Evolutionary conservation across 2,329 filamentous ascomycete genomes (phyloP).

Genomic region (Fusarium sp.): DNA sequence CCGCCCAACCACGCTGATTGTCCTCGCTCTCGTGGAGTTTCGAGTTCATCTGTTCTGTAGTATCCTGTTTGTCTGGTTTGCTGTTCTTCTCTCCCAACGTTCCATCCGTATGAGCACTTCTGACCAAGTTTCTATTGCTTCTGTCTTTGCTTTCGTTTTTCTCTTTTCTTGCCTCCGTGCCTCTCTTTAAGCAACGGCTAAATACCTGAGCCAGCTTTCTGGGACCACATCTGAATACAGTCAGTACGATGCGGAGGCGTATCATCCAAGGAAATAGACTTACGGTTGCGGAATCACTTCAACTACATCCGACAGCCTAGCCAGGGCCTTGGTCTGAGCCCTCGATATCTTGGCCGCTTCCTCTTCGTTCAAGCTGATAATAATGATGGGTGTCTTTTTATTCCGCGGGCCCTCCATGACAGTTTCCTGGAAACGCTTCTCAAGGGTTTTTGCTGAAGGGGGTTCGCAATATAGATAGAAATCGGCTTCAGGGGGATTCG

Average conservation of each 20-base stretch:
- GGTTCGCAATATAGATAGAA: constrained; percentile 46
- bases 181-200: constrained; percentile 37
- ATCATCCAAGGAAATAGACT: neutral
- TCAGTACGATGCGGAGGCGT: neutral
- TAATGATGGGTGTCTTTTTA: constrained; percentile 42
- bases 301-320: constrained; percentile 42
- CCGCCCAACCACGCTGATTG: neutral
- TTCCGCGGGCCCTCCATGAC: neutral
- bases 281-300: constrained; percentile 50
- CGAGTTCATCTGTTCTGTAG: constrained; percentile 5
- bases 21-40: neutral
- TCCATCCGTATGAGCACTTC: neutral
- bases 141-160: fast-evolving
- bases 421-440: constrained; percentile 29
- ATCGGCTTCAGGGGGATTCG: constrained; percentile 24
- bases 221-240: constrained; percentile 40
- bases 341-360: constrained; percentile 45
- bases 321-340: constrained; percentile 35
- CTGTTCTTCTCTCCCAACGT: neutral
- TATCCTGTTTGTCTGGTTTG: neutral
- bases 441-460: constrained; percentile 30
- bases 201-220: constrained; percentile 48
- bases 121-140: neutral
- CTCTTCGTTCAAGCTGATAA: constrained; percentile 47
- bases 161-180: neutral